A percentile compares a stretch with the other conserved stretches of the same genome.
Conservation (phyloP, 2,329 filamentous ascomycete genomes). For the Neocatenulostroma microsporum region DNA sequence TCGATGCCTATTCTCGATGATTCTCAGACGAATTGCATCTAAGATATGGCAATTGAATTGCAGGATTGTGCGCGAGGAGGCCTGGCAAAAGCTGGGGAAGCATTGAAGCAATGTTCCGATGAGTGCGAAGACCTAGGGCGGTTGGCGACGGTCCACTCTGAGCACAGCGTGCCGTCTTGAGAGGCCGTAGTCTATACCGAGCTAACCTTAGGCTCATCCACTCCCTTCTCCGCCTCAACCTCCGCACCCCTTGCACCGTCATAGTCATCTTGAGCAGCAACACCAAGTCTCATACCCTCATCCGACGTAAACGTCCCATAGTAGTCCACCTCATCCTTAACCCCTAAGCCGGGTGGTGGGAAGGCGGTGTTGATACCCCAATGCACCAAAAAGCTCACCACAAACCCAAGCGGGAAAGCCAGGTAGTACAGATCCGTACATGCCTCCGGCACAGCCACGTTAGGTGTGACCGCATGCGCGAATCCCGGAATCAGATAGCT, state of each 20-base stretch:
- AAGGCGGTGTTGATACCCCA: constrained; percentile 26
- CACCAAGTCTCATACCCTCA: constrained; percentile 18
- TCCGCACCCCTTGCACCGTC: neutral
- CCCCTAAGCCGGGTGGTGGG: constrained; percentile 26
- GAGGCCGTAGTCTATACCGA: constrained; percentile 1
- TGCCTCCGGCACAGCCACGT: constrained; percentile 30
- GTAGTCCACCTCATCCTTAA: constrained; percentile 28
- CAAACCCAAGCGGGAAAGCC: constrained; percentile 36
- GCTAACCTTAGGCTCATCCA: neutral
- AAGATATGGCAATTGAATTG: too few species aligned
- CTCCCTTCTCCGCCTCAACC: neutral
- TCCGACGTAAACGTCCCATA: constrained; percentile 28
- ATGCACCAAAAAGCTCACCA: constrained; percentile 32
- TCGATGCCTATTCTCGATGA: too few species aligned
- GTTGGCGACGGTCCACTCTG: too few species aligned
- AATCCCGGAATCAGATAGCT: constrained; percentile 30
- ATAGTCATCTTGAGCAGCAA: constrained; percentile 10
- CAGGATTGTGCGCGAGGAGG: too few species aligned
- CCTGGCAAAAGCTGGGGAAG: too few species aligned
- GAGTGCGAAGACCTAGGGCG: too few species aligned
- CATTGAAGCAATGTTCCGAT: too few species aligned
- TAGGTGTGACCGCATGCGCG: constrained; percentile 35
- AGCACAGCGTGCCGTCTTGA: too few species aligned
- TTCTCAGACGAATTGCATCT: too few species aligned
- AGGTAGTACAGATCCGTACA: constrained; percentile 37